phyloP scores from a whole-genome alignment of 257 asterid species.

The Gynochthodes officinalis region DNA sequence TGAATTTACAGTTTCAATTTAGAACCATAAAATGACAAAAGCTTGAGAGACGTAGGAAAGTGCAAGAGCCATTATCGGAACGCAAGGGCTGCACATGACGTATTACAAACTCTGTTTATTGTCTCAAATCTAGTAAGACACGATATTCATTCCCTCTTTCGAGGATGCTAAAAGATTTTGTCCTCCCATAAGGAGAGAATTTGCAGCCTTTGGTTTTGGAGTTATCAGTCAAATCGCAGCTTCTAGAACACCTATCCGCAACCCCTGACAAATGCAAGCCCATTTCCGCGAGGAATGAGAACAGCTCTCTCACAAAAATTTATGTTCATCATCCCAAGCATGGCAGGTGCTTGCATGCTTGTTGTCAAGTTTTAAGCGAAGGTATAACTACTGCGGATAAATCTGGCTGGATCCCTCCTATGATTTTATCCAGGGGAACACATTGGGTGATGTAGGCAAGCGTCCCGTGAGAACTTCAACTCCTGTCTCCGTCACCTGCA shows the following conservation, averaged over 20 bases:
- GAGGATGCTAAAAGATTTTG: too few species aligned
- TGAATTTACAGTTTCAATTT: too few species aligned
- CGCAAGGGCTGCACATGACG: background rate
- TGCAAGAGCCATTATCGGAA: too few species aligned
- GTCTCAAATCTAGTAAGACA: background rate
- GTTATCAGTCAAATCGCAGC: background rate
- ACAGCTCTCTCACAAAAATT: conserved; percentile 1
- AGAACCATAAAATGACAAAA: too few species aligned
- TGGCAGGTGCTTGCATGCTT: background rate
- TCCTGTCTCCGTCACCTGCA: conserved; percentile 89
- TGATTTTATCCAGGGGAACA: conserved; percentile 78
- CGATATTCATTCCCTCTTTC: too few species aligned
- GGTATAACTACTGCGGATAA: background rate
- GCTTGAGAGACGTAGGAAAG: too few species aligned
- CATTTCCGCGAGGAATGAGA: background rate
- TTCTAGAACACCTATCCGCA: background rate
- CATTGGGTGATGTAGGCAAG: conserved; percentile 78
- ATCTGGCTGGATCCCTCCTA: conserved; percentile 21
- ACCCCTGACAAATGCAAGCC: background rate
- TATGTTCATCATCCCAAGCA: background rate
- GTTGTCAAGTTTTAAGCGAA: background rate
- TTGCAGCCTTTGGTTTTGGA: background rate
- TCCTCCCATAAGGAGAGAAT: background rate
- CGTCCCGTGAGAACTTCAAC: conserved; percentile 95
- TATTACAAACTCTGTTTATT: background rate